A percentile compares a stretch with the other conserved stretches of the same genome.
Evolutionary conservation across 345 rosid species (phyloP).

Genomic region (Clarkia xantiana): DNA sequence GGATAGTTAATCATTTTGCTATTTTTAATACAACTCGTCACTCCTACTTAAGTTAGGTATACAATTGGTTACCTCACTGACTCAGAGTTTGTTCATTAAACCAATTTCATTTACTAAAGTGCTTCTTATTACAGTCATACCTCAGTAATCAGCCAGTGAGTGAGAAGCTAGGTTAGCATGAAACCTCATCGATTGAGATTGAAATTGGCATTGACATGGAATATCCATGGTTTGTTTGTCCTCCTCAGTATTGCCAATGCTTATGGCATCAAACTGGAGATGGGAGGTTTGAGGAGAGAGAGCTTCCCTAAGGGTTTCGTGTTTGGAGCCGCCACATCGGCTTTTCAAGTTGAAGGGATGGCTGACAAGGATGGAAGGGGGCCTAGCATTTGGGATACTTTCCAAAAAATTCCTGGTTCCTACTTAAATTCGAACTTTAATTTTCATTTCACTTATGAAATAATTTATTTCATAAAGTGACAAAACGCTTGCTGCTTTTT

Average conservation of each 20-base stretch:
- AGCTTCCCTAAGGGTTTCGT: conserved; percentile 34
- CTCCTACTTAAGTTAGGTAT: too few species aligned
- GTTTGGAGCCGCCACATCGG: conserved; percentile 41
- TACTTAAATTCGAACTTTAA: not conserved
- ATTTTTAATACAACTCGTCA: too few species aligned
- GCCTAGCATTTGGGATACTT: conserved; percentile 54
- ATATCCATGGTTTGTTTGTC: not conserved
- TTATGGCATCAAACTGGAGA: conserved; percentile 11
- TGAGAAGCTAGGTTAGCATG: not conserved
- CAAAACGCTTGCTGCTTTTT: not conserved
- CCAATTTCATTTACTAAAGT: too few species aligned
- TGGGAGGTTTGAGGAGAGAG: conserved; percentile 28
- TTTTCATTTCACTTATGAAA: not conserved
- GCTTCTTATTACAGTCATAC: too few species aligned
- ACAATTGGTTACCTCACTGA: too few species aligned
- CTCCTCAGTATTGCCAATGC: not conserved
- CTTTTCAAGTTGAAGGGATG: conserved; percentile 54
- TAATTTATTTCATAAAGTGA: too few species aligned
- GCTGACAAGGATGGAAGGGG: conserved; percentile 46
- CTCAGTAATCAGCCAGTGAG: too few species aligned
- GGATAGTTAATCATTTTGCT: too few species aligned
- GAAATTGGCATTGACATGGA: too few species aligned
- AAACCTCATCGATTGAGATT: not conserved
- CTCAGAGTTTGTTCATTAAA: too few species aligned
- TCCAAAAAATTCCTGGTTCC: conserved; percentile 32